A percentile compares a stretch with the other conserved stretches of the same genome.
phyloP scores from a whole-genome alignment of 805 yeast genomes.

The Metschnikowia kofuensis region DNA sequence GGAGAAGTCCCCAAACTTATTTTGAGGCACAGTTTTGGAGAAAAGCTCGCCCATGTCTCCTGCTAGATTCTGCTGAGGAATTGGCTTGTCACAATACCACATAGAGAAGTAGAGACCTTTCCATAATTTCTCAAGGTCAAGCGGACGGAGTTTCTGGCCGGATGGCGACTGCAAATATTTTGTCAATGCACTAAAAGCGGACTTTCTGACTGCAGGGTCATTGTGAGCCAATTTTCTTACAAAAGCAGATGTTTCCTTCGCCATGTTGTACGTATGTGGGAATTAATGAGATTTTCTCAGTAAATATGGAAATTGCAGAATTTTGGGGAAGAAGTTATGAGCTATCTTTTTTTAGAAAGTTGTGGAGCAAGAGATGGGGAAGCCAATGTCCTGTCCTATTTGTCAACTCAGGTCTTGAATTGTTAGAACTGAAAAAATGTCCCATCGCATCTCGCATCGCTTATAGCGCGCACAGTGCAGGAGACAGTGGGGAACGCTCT shows the following conservation, averaged over 20 bases:
- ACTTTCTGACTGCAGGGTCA: constrained; percentile 69
- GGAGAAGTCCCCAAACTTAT: constrained; percentile 50
- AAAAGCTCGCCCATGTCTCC: constrained; percentile 61
- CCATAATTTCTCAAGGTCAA: constrained; percentile 84
- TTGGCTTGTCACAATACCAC: constrained; percentile 96
- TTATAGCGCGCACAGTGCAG: background rate
- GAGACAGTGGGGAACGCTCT: background rate
- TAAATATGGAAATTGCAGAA: too few species aligned
- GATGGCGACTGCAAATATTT: constrained; percentile 48
- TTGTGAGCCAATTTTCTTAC: constrained; percentile 84
- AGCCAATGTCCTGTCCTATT: too few species aligned
- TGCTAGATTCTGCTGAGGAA: constrained; percentile 86
- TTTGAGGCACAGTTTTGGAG: constrained; percentile 40
- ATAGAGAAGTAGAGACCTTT: constrained; percentile 91
- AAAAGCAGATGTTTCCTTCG: constrained; percentile 45
- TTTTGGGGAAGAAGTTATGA: too few species aligned
- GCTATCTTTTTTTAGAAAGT: too few species aligned
- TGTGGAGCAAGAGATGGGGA: too few species aligned
- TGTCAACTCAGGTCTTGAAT: too few species aligned
- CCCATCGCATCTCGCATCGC: background rate
- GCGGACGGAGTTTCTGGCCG: constrained; percentile 38
- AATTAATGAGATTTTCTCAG: too few species aligned
- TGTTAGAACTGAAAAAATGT: background rate
- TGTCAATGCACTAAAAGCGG: constrained; percentile 64
- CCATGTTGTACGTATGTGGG: constrained; percentile 8